Evolutionary conservation across 1,139 yeast genomes (phyloP).

Genomic region (Sugiyamaella xylanicola): DNA sequence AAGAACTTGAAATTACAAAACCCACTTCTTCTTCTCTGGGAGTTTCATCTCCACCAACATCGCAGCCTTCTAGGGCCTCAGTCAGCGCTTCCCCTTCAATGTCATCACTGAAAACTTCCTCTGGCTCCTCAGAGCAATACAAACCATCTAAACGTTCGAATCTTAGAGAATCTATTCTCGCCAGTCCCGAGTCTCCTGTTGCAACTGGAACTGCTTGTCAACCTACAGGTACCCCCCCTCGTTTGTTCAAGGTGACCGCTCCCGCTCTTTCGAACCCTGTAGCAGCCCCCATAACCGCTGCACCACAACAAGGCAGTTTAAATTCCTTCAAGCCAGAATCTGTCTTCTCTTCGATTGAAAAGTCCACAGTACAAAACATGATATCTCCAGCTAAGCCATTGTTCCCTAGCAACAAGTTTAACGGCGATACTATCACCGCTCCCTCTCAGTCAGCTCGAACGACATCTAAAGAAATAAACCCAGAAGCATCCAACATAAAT

Average conservation of each 20-base stretch:
- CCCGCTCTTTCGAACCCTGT: neutral
- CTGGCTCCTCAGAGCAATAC: slow-evolving; percentile 26
- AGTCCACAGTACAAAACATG: slow-evolving; percentile 5
- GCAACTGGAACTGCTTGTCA: slow-evolving; percentile 20
- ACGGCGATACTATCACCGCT: neutral
- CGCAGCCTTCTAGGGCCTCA: neutral
- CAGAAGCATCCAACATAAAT: neutral
- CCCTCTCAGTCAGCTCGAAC: no score
- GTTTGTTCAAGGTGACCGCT: slow-evolving; percentile 14
- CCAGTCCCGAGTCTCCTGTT: slow-evolving; percentile 27
- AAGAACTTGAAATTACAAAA: slow-evolving; percentile 25
- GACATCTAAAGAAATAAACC: no score
- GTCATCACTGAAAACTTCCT: neutral
- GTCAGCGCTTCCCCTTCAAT: neutral
- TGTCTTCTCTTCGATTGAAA: slow-evolving; percentile 10
- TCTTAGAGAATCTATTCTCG: slow-evolving; percentile 32
- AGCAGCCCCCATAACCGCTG: no score
- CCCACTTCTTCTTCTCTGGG: slow-evolving; percentile 9
- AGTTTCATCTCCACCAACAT: slow-evolving; percentile 4
- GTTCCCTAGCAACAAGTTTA: slow-evolving; percentile 11
- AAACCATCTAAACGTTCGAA: slow-evolving; percentile 36
- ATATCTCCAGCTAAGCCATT: slow-evolving; percentile 28
- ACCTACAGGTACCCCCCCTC: slow-evolving; percentile 16
- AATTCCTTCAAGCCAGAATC: slow-evolving; percentile 1
- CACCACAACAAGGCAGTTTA: no score